Conservation (phyloP, 352 stramenopile species). For the Lagenidium giganteum region DNA sequence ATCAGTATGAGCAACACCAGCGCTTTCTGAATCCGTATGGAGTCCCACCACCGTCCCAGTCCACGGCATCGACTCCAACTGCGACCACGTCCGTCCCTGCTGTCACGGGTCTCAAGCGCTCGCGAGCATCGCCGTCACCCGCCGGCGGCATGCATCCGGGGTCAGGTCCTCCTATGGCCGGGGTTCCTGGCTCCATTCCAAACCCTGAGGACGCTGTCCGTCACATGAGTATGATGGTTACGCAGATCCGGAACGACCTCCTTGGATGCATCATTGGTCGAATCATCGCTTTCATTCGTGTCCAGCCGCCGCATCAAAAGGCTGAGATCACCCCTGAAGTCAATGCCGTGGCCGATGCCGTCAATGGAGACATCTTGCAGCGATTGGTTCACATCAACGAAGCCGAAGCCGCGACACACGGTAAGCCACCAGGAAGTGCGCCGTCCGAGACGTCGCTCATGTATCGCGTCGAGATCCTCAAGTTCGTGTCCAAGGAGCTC, state of each 20-base stretch:
- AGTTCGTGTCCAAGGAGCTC: conserved; percentile 76
- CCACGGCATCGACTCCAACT: neutral
- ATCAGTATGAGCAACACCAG: conserved; percentile 13
- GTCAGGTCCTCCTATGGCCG: neutral
- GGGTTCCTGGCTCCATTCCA: neutral
- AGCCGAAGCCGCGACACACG: conserved; percentile 16
- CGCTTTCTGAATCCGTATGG: conserved; percentile 11
- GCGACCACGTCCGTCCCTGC: conserved; percentile 10
- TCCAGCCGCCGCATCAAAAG: conserved; percentile 30
- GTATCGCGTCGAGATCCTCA: conserved; percentile 83
- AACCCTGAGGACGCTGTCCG: conserved; percentile 52
- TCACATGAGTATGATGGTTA: conserved; percentile 52
- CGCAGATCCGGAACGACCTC: conserved; percentile 55
- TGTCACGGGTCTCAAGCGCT: conserved; percentile 12
- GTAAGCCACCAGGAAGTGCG: neutral
- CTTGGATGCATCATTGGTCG: conserved; percentile 60
- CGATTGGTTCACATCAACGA: conserved; percentile 49
- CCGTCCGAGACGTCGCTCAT: conserved; percentile 62
- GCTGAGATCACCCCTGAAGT: conserved; percentile 18
- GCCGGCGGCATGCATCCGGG: neutral
- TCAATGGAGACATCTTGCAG: conserved; percentile 60
- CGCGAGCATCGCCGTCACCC: conserved; percentile 1
- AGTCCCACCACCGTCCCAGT: neutral
- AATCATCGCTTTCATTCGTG: conserved; percentile 58
- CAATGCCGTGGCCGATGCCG: conserved; percentile 37